Base-by-base conservation (phyloP, 441 rosid species). In the Omphalea diandra region DNA sequence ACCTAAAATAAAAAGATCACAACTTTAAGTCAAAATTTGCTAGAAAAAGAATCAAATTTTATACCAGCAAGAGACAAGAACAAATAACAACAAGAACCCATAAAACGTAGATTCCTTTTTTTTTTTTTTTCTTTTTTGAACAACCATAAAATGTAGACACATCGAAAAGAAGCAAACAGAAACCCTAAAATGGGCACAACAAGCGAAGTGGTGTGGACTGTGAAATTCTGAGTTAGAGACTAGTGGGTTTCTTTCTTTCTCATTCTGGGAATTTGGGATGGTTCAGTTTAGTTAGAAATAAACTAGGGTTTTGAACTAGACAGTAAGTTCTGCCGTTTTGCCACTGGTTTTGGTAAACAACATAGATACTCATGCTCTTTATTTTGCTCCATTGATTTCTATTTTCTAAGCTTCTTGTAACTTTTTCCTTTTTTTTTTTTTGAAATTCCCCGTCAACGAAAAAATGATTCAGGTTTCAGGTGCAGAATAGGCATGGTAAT, bases 331-430 rank as follows among this genome's bases (percentile, higher is more conserved):
- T 73, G 70, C 79, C 73, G 59, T 76, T 46, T 62, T 71, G 43
- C 29, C 64, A 59, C 68, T 52, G 80, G 70, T 72, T 75, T 70
- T 72, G 70, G 74, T 49, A 60, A 66, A 66, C 66, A 65, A 69
- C 54, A 27, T 50, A 22, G 69, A 49, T 29, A 63, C 71, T 58
- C 26, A 2, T 47, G 29, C 75, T 31, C 70, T 66, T 78, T 76
- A 72, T 80, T n/a, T 79, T 63, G 73, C 81, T 71, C 82, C 86
- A 80, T 79, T 72, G 63, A 66, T 79, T 55, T 56, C 69, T 33
- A 35, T 67, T 73, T 57, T 67, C 68, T 2, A 26, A 29, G 53
- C 67, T 71, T 71, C 40, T 32, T 11, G 27, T 31, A 6, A 38
- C 20, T 29, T 33, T 33, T 64, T n/a, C 24, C 27, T 40, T 58